Conservation (phyloP, 2,329 filamentous ascomycete species). For the Monosporascus sp. region DNA sequence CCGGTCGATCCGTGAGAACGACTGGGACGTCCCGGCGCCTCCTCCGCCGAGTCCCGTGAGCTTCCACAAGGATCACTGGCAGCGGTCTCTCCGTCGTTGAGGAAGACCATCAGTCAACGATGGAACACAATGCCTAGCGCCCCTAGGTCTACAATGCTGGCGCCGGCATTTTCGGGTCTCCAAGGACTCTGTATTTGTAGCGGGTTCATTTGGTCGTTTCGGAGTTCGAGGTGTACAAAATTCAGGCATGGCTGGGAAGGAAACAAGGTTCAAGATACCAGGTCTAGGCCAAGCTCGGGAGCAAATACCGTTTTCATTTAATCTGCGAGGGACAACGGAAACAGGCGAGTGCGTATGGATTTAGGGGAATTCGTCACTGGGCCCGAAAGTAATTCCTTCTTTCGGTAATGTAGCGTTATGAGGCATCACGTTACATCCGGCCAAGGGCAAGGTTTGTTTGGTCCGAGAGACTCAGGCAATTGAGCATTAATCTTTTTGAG, state of each 20-base stretch:
- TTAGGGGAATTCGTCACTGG: background rate
- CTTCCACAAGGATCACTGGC: constrained; percentile 55
- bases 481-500: background rate
- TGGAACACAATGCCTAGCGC: background rate
- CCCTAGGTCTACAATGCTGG: background rate
- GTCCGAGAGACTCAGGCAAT: background rate
- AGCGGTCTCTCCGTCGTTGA: constrained; percentile 31
- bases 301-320: background rate
- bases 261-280: background rate
- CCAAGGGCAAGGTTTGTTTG: background rate
- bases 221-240: background rate
- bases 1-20: constrained; percentile 50
- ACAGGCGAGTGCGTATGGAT: background rate
- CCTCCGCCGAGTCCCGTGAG: constrained; percentile 61
- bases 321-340: background rate
- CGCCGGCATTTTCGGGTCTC: background rate
- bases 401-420: background rate
- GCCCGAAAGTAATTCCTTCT: background rate
- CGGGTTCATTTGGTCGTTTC: background rate
- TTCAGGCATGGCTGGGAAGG: background rate
- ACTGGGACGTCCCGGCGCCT: constrained; percentile 61
- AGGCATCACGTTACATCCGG: background rate
- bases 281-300: background rate
- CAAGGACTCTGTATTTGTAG: background rate
- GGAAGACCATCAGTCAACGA: background rate